phyloP scores from a whole-genome alignment of 371 early-diverging fungal genomes.

The Mucor velutinosus region DNA sequence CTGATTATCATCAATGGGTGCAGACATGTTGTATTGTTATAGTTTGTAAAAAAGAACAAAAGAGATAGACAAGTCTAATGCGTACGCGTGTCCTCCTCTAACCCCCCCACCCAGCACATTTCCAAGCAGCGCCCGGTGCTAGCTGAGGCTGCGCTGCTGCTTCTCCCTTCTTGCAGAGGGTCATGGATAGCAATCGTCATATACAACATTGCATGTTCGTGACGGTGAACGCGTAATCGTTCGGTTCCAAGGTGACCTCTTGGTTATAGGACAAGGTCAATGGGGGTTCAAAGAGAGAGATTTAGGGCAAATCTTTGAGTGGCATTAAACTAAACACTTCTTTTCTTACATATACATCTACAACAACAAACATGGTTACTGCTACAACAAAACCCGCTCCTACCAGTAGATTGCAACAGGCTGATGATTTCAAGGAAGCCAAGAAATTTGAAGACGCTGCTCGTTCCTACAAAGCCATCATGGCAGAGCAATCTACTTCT shows the following conservation, averaged over 20 bases:
- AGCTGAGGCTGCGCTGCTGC: background rate
- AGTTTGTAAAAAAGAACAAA: slow-evolving; percentile 1
- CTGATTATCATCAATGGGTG: slow-evolving; percentile 51
- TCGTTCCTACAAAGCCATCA: slow-evolving; percentile 54
- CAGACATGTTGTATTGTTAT: slow-evolving; percentile 12
- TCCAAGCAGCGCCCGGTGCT: background rate
- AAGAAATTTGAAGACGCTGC: slow-evolving; percentile 57
- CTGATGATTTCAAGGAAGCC: slow-evolving; percentile 52
- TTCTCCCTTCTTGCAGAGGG: background rate
- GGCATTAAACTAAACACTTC: background rate
- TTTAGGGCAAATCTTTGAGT: background rate
- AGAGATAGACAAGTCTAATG: slow-evolving; percentile 3
- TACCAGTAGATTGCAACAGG: slow-evolving; percentile 47
- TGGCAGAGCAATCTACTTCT: slow-evolving; percentile 34
- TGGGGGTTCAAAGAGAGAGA: background rate
- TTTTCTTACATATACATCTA: background rate
- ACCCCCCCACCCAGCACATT: background rate
- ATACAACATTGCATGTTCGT: slow-evolving; percentile 2
- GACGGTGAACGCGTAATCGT: slow-evolving; percentile 32
- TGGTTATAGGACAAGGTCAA: background rate
- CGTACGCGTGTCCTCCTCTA: slow-evolving; percentile 6
- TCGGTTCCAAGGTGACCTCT: background rate
- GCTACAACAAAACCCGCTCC: slow-evolving; percentile 16
- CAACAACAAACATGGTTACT: slow-evolving; percentile 12
- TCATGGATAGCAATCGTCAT: background rate